These are phyloP conservation scores for Fusarium mexicanum DNA, from an alignment of 2,329 filamentous ascomycete genomes.

Conservation along the genomic window DNA sequence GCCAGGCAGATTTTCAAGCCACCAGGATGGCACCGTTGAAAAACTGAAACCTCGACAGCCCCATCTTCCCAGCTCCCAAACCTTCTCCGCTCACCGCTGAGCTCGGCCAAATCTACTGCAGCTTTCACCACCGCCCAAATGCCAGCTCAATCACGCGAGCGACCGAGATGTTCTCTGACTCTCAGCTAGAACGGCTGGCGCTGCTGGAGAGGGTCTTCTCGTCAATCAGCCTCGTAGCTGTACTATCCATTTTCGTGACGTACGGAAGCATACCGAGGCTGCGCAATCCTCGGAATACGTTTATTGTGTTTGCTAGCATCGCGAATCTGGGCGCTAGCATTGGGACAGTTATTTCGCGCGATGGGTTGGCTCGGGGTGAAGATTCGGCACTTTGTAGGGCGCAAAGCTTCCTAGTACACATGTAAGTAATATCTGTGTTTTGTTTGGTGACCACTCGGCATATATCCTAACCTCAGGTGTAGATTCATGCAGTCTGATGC, in stretches of 20 bases:
- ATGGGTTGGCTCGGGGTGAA: not conserved
- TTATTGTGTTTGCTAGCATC: not conserved
- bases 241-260: not conserved
- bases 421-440: not conserved
- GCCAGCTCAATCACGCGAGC: not conserved
- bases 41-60: not conserved
- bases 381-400: not conserved
- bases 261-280: not conserved
- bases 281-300: not conserved
- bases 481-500: slow-evolving; percentile 1
- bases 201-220: not conserved
- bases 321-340: not conserved
- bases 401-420: not conserved
- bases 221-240: not conserved
- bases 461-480: not conserved
- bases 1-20: not conserved
- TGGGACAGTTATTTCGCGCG: not conserved
- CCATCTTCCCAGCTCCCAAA: not conserved
- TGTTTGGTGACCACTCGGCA: fast-evolving
- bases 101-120: not conserved
- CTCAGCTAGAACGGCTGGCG: not conserved
- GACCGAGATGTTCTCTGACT: not conserved
- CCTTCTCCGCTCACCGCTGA: not conserved
- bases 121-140: not conserved
- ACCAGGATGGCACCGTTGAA: not conserved